These are phyloP conservation scores for Entoloma clypeatum DNA, from an alignment of 1,284 basidiomycete species.

Conservation along the genomic window DNA sequence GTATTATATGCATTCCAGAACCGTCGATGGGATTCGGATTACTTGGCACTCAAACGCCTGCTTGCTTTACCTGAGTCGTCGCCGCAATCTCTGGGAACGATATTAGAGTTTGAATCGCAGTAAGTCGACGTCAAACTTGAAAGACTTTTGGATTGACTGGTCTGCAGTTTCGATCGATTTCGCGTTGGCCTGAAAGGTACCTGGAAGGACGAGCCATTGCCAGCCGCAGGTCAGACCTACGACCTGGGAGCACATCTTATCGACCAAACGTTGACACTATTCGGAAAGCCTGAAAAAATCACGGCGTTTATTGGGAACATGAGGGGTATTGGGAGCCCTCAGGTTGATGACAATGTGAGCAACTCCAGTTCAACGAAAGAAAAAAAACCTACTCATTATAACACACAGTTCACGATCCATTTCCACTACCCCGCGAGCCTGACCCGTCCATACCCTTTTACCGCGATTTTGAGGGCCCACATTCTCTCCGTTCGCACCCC, in stretches of 20 bases:
- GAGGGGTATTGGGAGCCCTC: constrained; percentile 56
- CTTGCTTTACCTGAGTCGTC: constrained; percentile 51
- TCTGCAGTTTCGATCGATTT: constrained; percentile 71
- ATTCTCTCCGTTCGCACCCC: constrained; percentile 62
- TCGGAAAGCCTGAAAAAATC: constrained; percentile 69
- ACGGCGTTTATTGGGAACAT: constrained; percentile 70
- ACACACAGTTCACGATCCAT: constrained; percentile 58
- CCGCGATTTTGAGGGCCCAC: constrained; percentile 65
- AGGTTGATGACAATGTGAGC: constrained; percentile 67
- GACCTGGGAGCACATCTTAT: constrained; percentile 70
- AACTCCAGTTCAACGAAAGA: too few relatives aligned
- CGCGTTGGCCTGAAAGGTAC: constrained; percentile 62
- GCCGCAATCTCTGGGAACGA: constrained; percentile 53
- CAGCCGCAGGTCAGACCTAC: constrained; percentile 54
- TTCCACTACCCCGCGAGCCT: constrained; percentile 52
- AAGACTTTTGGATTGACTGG: constrained; percentile 1
- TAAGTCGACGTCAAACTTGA: constrained; percentile 29
- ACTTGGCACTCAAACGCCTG: constrained; percentile 68
- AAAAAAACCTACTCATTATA: constrained; percentile 9
- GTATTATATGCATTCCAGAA: constrained; percentile 81
- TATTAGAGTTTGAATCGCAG: constrained; percentile 78
- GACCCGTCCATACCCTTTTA: constrained; percentile 52
- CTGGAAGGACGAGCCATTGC: constrained; percentile 62
- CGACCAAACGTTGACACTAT: constrained; percentile 76
- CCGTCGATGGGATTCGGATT: constrained; percentile 81